phyloP scores from a whole-genome alignment of 2,329 filamentous ascomycete species.

The Geosmithia putterillii region DNA sequence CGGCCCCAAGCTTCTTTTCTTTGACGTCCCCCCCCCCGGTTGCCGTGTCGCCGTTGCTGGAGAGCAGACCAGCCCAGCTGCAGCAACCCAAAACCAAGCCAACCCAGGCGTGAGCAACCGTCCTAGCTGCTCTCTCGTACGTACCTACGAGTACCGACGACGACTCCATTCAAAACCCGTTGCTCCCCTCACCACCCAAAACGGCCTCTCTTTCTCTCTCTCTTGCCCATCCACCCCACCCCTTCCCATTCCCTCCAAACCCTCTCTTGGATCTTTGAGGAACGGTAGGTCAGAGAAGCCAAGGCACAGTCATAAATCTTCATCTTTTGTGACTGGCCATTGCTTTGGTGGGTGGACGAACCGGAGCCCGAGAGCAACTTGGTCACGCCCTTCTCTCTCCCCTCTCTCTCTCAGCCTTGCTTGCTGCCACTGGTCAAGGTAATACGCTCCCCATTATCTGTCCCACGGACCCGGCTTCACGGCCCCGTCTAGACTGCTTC shows the following conservation, averaged over 20 bases:
- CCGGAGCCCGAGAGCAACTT: no score
- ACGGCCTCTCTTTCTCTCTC: not conserved
- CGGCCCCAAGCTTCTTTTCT: no score
- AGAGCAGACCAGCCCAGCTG: no score
- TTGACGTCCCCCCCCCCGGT: no score
- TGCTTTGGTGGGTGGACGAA: not conserved
- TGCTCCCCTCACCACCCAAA: slow-evolving; percentile 18
- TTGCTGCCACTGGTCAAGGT: no score
- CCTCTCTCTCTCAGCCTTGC: not conserved
- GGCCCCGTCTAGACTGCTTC: no score
- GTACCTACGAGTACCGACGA: not conserved
- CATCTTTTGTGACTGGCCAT: not conserved
- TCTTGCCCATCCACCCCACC: slow-evolving; percentile 8
- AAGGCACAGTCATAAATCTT: slow-evolving; percentile 3
- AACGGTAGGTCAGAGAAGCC: slow-evolving; percentile 3
- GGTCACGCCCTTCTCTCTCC: not conserved
- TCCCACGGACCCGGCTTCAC: no score
- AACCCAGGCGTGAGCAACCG: no score
- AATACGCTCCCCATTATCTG: no score
- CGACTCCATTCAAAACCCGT: slow-evolving; percentile 25
- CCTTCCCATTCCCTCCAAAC: not conserved
- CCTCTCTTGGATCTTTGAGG: slow-evolving; percentile 13
- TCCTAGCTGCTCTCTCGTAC: no score
- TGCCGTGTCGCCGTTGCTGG: no score
- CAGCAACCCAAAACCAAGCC: no score